Evolutionary conservation across 139 green algal species (phyloP).

Genomic region (Haematococcus sp.): DNA sequence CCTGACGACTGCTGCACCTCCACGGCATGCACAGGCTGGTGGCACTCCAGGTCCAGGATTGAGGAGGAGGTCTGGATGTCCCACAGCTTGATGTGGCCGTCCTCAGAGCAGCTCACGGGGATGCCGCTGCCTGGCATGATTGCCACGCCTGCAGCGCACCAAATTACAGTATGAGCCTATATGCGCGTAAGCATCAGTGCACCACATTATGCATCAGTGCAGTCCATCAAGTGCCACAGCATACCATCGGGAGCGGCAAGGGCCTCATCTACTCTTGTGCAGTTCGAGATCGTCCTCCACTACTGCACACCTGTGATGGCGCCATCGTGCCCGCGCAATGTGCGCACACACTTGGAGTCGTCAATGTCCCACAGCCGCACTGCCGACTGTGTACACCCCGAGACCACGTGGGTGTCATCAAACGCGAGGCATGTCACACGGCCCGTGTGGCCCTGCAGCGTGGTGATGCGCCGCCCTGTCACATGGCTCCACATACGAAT

Average conservation of each 20-base stretch:
- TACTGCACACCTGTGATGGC: constrained; percentile 18
- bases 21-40: constrained; percentile 20
- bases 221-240: background rate
- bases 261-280: no score
- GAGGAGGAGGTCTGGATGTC: constrained; percentile 26
- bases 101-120: constrained; percentile 34
- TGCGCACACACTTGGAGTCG: constrained; percentile 36
- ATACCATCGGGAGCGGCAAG: constrained; percentile 17
- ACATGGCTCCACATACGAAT: constrained; percentile 49
- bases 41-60: constrained; percentile 35
- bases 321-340: constrained; percentile 42
- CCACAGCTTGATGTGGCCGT: constrained; percentile 47
- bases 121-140: constrained; percentile 14
- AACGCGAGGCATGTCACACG: constrained; percentile 40
- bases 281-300: no score
- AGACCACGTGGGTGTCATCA: constrained; percentile 42
- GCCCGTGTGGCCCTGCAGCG: constrained; percentile 33
- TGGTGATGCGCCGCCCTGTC: constrained; percentile 42
- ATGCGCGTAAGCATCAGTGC: background rate
- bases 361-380: constrained; percentile 55
- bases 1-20: constrained; percentile 23
- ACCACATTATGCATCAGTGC: background rate
- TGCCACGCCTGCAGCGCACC: background rate
- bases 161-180: no score
- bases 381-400: constrained; percentile 29